Base-by-base conservation (phyloP, 345 rosid species). In the Sisymbrium irio region DNA sequence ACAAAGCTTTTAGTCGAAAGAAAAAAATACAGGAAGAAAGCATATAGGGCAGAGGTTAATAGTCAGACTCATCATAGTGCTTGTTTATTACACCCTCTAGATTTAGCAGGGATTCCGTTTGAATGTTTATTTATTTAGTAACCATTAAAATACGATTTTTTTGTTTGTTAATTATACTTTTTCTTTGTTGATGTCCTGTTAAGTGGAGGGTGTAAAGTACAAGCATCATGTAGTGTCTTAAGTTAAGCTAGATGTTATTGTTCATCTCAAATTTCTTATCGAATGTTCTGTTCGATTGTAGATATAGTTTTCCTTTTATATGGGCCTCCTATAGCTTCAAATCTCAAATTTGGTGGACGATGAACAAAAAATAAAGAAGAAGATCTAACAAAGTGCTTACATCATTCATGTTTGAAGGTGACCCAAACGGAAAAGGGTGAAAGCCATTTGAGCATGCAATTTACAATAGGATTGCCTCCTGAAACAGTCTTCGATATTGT, bases 391-490 rank as follows among this genome's bases (percentile, higher is more conserved):
- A 40, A 40, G 41, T 50, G 39, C 25, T 22, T 22, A 3, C 25
- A 22, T 22, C 25, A 22, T 22, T 22, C 3, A 13, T 69, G 20
- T 30, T 59, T 71, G 55, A 20, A 69, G 74, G 65, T 69, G 65
- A 3, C 39, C 25, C 13, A 59, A 58, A 19, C 57, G 27, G 6
- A 35, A 46, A 6, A 7, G 12, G 42, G 42, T 32, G 15, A 45
- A 7, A 28, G 42, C 18, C 42, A 15, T 30, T 1, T 64, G 69
- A 11, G 18, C 42, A 55, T 68, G 30, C 18, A 17, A 18, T 68
- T 54, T 15, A 45, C 17, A 58, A 20, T 45, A n/a, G 65, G 66
- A 35, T 6, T 58, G 47, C 65, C 74, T 45, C 74, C 66, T 20
- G 7, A 58, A 20, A 17, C 47, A 14, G 65, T 37, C 27, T 70